Evolutionary conservation across 768 basidiomycete genomes (phyloP).

Genomic region (Mycena chlorophos): DNA sequence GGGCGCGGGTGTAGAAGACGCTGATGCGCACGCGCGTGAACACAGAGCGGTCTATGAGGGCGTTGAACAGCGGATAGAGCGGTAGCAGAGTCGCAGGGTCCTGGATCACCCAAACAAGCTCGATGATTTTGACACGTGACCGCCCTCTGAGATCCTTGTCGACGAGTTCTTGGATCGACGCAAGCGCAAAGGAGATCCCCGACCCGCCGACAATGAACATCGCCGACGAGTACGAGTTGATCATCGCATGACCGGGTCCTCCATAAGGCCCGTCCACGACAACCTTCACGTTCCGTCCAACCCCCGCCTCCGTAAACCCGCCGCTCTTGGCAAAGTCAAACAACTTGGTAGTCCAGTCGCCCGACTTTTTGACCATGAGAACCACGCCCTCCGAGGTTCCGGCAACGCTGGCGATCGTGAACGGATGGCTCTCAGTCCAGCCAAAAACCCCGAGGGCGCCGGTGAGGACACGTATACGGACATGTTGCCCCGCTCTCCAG

Average conservation of each 20-base stretch:
- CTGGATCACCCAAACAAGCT: constrained; percentile 53
- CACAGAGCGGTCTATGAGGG: constrained; percentile 31
- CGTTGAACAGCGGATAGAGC: constrained; percentile 38
- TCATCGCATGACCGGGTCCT: constrained; percentile 44
- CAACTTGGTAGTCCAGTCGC: constrained; percentile 48
- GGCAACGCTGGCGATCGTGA: constrained; percentile 53
- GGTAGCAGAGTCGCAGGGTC: constrained; percentile 37
- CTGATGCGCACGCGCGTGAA: constrained; percentile 35
- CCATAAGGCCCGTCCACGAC: constrained; percentile 53
- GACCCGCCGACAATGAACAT: constrained; percentile 58
- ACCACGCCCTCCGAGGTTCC: constrained; percentile 50
- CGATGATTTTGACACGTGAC: constrained; percentile 43
- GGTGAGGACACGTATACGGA: constrained; percentile 53
- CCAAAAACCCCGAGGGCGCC: constrained; percentile 38
- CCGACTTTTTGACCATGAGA: constrained; percentile 50
- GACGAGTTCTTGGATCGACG: constrained; percentile 51
- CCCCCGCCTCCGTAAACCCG: constrained; percentile 19
- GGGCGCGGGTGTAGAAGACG: constrained; percentile 44
- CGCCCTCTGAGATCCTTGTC: constrained; percentile 32
- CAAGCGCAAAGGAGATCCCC: constrained; percentile 57
- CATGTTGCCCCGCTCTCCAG: constrained; percentile 66
- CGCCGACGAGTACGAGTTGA: constrained; percentile 50
- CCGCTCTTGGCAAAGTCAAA: constrained; percentile 34
- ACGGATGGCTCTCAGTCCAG: constrained; percentile 55
- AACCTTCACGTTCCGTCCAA: constrained; percentile 30